Percentiles rank a stretch among this genome's conserved stretches.
Conservation (phyloP, 2,329 filamentous ascomycete species). For the Phyllosticta citribraziliensis region DNA sequence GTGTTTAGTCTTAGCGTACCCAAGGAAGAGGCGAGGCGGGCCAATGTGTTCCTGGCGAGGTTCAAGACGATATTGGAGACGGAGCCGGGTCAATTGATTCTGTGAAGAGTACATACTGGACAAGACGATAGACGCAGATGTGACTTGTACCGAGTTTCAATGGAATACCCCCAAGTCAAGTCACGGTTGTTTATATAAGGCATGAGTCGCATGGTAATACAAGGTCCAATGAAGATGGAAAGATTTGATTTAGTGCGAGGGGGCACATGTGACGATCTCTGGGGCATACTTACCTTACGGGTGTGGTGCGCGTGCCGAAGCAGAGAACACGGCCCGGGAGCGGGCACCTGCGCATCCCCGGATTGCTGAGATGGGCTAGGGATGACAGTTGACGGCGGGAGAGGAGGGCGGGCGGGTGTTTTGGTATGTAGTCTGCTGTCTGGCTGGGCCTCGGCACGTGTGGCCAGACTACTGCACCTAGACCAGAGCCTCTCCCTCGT, state of each 20-base stretch:
- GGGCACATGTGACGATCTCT: neutral
- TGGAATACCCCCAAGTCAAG: neutral
- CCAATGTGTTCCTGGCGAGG: slow-evolving; percentile 71
- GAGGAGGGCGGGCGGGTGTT: neutral
- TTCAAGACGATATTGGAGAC: slow-evolving; percentile 64
- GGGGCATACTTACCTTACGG: no score
- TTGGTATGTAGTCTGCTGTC: neutral
- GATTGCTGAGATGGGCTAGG: neutral
- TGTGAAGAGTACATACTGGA: slow-evolving; percentile 15
- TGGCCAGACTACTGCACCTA: neutral
- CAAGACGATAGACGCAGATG: neutral
- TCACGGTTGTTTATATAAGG: neutral
- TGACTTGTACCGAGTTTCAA: neutral
- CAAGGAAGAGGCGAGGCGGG: slow-evolving; percentile 71
- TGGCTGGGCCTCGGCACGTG: neutral
- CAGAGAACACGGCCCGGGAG: neutral
- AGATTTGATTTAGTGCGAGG: neutral
- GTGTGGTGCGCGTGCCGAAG: neutral
- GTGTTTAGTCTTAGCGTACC: slow-evolving; percentile 75
- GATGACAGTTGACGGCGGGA: neutral
- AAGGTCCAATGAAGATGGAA: neutral
- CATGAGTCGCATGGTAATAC: neutral
- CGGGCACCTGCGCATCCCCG: neutral
- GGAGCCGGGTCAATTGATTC: slow-evolving; percentile 29
- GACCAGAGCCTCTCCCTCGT: neutral